Percentiles rank a stretch among this genome's conserved stretches.
Conservation (phyloP, 2,329 filamentous ascomycete genomes). For the Aspergillus texensis region DNA sequence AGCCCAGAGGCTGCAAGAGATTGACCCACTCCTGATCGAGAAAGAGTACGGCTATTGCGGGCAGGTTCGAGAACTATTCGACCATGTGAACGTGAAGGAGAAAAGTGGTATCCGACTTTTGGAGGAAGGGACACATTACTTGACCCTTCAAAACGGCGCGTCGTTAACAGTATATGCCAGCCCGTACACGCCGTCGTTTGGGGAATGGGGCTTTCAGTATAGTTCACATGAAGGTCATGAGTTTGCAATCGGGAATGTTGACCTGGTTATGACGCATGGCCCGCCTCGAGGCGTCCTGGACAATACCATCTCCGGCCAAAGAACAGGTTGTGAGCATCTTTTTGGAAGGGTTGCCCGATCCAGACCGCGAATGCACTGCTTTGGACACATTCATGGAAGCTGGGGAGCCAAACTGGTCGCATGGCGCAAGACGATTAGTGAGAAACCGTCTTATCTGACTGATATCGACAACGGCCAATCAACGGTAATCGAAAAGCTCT, state of each 20-base stretch:
- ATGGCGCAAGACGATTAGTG: constrained; percentile 49
- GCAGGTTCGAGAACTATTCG: constrained; percentile 45
- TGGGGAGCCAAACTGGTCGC: constrained; percentile 60
- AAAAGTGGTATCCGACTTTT: constrained; percentile 51
- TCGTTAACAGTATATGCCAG: constrained; percentile 56
- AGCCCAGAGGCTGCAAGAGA: constrained; percentile 22
- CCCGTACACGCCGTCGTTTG: constrained; percentile 53
- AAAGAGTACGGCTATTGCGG: constrained; percentile 46
- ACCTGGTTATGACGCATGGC: constrained; percentile 60
- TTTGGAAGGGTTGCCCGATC: constrained; percentile 35
- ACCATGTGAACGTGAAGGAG: constrained; percentile 27
- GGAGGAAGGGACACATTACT: constrained; percentile 54
- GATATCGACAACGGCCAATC: constrained; percentile 50
- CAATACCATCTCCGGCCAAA: constrained; percentile 30
- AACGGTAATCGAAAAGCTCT: constrained; percentile 32
- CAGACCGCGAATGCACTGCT: constrained; percentile 42
- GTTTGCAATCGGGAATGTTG: constrained; percentile 37
- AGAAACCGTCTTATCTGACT: constrained; percentile 48
- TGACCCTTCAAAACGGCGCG: constrained; percentile 55
- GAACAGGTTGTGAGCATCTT: constrained; percentile 36
- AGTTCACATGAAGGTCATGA: constrained; percentile 38
- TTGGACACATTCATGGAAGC: constrained; percentile 50
- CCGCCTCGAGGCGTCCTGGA: constrained; percentile 58
- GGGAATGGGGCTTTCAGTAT: constrained; percentile 57
- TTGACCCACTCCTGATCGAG: constrained; percentile 30